Evolutionary conservation across 2,329 filamentous ascomycete genomes (phyloP).

Genomic region (Cladophialophora psammophila): DNA sequence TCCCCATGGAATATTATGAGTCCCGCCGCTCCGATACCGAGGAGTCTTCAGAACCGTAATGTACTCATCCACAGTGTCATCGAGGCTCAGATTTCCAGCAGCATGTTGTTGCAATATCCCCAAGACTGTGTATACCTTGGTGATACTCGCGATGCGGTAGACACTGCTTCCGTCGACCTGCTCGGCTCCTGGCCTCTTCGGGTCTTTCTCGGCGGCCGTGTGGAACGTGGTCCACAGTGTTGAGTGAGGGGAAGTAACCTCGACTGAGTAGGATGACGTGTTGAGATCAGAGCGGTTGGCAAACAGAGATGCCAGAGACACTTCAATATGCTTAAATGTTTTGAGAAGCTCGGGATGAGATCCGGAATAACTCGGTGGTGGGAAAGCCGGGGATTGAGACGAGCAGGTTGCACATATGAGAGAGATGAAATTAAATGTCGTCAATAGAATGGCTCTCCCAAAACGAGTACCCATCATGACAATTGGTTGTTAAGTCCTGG

Average conservation of each 20-base stretch:
- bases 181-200: conserved; percentile 34
- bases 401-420: conserved; percentile 18
- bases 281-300: conserved; percentile 25
- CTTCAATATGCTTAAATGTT: conserved; percentile 23
- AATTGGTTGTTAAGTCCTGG: background rate
- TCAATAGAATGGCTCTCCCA: background rate
- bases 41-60: conserved; percentile 29
- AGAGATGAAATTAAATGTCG: background rate
- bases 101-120: conserved; percentile 42
- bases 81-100: conserved; percentile 41
- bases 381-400: conserved; percentile 33
- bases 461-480: background rate
- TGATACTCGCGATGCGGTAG: conserved; percentile 44
- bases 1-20: conserved; percentile 37
- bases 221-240: conserved; percentile 37
- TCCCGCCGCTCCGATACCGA: conserved; percentile 9
- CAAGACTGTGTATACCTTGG: conserved; percentile 43
- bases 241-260: conserved; percentile 34
- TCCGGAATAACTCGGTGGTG: conserved; percentile 26
- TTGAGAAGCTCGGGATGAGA: conserved; percentile 14
- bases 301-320: conserved; percentile 8
- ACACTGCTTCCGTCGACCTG: conserved; percentile 35
- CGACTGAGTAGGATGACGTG: conserved; percentile 38
- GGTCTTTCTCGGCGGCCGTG: conserved; percentile 33
- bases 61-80: conserved; percentile 41